phyloP scores from a whole-genome alignment of 345 rosid species.

The Hevea brasiliensis region DNA sequence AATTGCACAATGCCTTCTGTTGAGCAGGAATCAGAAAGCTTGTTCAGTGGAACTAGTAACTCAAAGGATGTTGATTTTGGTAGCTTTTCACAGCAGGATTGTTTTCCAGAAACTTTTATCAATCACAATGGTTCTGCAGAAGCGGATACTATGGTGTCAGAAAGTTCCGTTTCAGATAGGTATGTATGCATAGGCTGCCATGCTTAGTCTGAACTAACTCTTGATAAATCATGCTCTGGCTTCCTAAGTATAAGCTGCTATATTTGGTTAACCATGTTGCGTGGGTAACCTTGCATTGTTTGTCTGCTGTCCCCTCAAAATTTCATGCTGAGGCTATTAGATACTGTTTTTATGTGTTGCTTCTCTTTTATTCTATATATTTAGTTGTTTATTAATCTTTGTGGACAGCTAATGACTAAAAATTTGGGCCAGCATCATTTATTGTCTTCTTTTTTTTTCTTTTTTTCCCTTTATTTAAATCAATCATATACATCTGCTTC shows the following conservation, averaged over 20 bases:
- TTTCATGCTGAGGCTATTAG: background rate
- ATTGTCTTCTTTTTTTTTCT: too few species aligned
- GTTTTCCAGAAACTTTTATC: slow-evolving; percentile 36
- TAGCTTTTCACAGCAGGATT: slow-evolving; percentile 36
- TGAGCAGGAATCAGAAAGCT: slow-evolving; percentile 37
- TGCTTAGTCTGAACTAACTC: background rate
- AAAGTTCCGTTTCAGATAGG: slow-evolving; percentile 52
- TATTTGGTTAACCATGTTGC: background rate
- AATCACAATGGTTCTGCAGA: slow-evolving; percentile 33
- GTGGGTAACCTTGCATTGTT: background rate
- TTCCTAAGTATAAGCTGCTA: background rate
- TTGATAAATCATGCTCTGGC: background rate
- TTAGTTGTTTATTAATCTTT: background rate
- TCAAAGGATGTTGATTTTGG: slow-evolving; percentile 39
- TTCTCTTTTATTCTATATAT: background rate
- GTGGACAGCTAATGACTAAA: background rate
- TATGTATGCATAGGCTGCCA: slow-evolving; percentile 13
- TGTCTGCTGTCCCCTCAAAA: background rate
- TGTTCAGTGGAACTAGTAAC: slow-evolving; percentile 29
- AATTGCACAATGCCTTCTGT: slow-evolving; percentile 25
- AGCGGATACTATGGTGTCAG: slow-evolving; percentile 25
- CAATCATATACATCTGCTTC: too few species aligned
- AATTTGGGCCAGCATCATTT: background rate
- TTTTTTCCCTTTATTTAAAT: too few species aligned
- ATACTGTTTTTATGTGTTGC: background rate